These are phyloP conservation scores for Dianthus caryophyllus DNA, from an alignment of 148 eudicot genomes.

Conservation along the genomic window DNA sequence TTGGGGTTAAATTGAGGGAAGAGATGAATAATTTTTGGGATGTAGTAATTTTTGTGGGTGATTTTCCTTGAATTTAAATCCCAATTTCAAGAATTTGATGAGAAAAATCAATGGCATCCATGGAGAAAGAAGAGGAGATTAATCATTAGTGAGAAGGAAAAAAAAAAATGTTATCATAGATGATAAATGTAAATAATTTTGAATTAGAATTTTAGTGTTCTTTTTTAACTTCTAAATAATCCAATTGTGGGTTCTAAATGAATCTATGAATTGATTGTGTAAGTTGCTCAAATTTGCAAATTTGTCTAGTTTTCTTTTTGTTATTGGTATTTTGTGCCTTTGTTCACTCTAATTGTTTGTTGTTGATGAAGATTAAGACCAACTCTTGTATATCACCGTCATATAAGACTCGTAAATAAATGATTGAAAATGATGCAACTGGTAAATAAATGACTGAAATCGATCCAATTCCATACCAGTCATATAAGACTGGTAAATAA, in stretches of 20 bases:
- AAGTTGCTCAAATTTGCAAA: neutral
- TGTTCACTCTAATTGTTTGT: neutral
- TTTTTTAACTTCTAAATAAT: neutral
- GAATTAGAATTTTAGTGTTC: neutral
- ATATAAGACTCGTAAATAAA: no score
- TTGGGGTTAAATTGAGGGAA: neutral
- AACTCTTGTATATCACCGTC: no score
- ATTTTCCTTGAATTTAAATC: conserved; percentile 5
- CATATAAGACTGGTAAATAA: no score
- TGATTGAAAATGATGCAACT: no score
- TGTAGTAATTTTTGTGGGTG: neutral
- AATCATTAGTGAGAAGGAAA: conserved; percentile 11
- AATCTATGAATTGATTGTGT: neutral
- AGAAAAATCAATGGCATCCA: conserved; percentile 29
- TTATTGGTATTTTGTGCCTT: no score
- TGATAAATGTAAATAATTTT: neutral
- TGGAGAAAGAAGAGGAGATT: conserved; percentile 30
- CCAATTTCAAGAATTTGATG: conserved; percentile 3
- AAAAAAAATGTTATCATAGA: neutral
- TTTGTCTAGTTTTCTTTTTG: neutral
- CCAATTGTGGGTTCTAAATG: neutral
- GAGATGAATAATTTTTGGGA: neutral
- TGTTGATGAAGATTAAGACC: no score
- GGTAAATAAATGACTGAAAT: no score
- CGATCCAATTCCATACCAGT: no score